A percentile compares a stretch with the other conserved stretches of the same genome.
These are phyloP conservation scores for Lachnellula subtilissima DNA, from an alignment of 2,329 filamentous ascomycete genomes.

Conservation along the genomic window DNA sequence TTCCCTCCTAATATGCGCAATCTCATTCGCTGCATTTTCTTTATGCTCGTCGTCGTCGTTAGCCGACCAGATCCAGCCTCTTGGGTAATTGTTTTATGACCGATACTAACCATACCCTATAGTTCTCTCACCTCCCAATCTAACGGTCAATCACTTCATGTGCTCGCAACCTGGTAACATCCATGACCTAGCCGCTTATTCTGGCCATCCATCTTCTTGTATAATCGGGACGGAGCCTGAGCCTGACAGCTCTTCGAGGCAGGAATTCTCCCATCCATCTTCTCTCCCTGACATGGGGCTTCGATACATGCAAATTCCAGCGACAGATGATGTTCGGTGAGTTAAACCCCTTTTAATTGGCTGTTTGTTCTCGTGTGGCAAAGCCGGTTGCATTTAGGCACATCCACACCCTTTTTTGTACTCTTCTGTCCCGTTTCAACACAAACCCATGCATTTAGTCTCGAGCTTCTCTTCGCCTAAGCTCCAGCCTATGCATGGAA, in stretches of 20 bases:
- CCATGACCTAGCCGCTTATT: conserved; percentile 30
- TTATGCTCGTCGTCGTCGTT: not conserved
- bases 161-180: conserved; percentile 34
- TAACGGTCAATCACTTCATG: conserved; percentile 32
- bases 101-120: conserved; percentile 18
- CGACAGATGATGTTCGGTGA: conserved; percentile 34
- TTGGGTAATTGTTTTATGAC: not conserved
- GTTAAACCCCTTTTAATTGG: conserved; percentile 24
- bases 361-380: conserved; percentile 19
- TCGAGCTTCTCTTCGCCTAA: conserved; percentile 14
- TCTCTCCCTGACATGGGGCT: conserved; percentile 31
- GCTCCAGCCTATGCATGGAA: conserved; percentile 14
- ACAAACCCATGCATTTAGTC: conserved; percentile 14
- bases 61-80: not conserved
- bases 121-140: conserved; percentile 26
- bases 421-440: conserved; percentile 12
- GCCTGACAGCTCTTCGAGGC: conserved; percentile 32
- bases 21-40: conserved; percentile 7
- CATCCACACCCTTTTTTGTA: conserved; percentile 14
- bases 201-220: conserved; percentile 29
- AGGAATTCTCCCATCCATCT: conserved; percentile 26
- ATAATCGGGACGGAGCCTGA: conserved; percentile 31
- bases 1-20: conserved; percentile 5
- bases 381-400: conserved; percentile 27
- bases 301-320: conserved; percentile 30